Percentiles rank a stretch among this genome's conserved stretches.
These are phyloP conservation scores for Penicillium italicum DNA, from an alignment of 2,329 filamentous ascomycete genomes.

Conservation along the genomic window DNA sequence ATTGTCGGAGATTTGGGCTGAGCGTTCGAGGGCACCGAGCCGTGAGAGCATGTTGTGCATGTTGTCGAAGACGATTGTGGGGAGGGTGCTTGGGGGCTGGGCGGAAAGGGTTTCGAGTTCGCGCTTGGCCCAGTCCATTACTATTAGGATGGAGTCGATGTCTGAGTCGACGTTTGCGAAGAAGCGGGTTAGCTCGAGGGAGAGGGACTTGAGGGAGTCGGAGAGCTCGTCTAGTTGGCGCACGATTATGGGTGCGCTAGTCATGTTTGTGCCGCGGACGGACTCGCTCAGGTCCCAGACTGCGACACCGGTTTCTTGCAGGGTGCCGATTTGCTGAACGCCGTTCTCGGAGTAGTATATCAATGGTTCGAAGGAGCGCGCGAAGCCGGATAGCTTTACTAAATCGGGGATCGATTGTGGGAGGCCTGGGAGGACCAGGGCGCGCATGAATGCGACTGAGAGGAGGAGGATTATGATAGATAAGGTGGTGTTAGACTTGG, in stretches of 20 bases:
- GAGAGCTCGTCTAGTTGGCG: conserved; percentile 79
- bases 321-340: conserved; percentile 75
- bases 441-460: conserved; percentile 61
- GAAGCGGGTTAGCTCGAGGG: conserved; percentile 82
- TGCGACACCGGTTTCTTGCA: conserved; percentile 87
- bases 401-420: conserved; percentile 73
- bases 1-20: conserved; percentile 20
- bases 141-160: conserved; percentile 85
- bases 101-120: conserved; percentile 70
- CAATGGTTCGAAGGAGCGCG: conserved; percentile 86
- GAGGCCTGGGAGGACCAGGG: conserved; percentile 65
- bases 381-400: conserved; percentile 84
- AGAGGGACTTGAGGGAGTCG: conserved; percentile 78
- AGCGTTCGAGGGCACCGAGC: conserved; percentile 40
- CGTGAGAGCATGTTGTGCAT: conserved; percentile 72
- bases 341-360: conserved; percentile 94
- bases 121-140: conserved; percentile 93
- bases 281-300: conserved; percentile 95
- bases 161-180: conserved; percentile 92
- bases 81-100: conserved; percentile 60
- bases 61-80: conserved; percentile 72
- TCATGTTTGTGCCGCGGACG: conserved; percentile 85
- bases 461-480: conserved; percentile 61
- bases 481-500: conserved; percentile 64
- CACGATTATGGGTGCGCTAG: conserved; percentile 80